These are phyloP conservation scores for Chlamydomonas sphaeroides DNA, from an alignment of 139 green algal genomes.

Conservation along the genomic window DNA sequence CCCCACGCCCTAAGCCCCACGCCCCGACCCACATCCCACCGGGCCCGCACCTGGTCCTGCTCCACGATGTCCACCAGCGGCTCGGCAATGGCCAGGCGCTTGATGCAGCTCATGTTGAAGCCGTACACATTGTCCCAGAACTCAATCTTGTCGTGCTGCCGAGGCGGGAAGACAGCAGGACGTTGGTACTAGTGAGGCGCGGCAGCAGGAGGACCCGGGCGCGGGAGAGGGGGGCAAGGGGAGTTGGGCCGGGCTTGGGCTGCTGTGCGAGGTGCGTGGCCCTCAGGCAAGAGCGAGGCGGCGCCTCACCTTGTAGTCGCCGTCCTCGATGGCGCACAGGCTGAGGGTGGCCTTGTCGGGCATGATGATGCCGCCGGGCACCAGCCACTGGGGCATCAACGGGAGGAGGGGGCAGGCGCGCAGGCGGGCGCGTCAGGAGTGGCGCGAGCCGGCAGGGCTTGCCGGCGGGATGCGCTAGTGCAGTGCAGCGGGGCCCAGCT, in stretches of 20 bases:
- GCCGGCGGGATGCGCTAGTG: too few species aligned
- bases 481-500: too few species aligned
- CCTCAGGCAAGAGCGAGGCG: not conserved
- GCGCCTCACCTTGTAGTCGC: constrained; percentile 78
- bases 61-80: constrained; percentile 88
- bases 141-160: constrained; percentile 88
- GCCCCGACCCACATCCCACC: not conserved
- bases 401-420: too few species aligned
- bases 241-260: too few species aligned
- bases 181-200: too few species aligned
- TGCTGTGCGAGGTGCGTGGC: too few species aligned
- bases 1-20: not conserved
- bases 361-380: constrained; percentile 79
- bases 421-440: too few species aligned
- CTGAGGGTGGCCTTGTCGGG: constrained; percentile 80
- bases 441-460: too few species aligned
- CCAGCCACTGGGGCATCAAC: constrained; percentile 90
- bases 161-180: not conserved
- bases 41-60: constrained; percentile 62
- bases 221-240: not conserved
- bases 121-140: constrained; percentile 95
- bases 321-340: constrained; percentile 89
- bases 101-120: constrained; percentile 92
- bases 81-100: constrained; percentile 77
- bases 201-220: not conserved